These are phyloP conservation scores for Xylaria castorea DNA, from an alignment of 495 filamentous ascomycete genomes.

Conservation along the genomic window DNA sequence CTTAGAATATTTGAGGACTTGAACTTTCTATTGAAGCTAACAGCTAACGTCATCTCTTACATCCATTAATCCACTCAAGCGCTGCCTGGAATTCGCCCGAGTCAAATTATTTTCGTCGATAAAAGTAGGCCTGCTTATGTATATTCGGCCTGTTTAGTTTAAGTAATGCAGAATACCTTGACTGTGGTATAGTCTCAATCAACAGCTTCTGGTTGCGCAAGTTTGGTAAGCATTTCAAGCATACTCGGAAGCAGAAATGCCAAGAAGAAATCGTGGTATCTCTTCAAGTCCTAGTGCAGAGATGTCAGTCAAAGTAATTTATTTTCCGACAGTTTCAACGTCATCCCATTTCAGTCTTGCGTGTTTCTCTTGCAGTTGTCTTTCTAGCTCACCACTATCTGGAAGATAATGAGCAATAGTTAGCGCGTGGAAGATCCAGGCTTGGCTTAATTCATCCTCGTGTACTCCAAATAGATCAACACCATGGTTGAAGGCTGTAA, in stretches of 20 bases:
- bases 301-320: no score
- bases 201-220: not conserved
- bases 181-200: not conserved
- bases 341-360: constrained; percentile 55
- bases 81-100: not conserved
- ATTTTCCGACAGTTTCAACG: not conserved
- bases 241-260: not conserved
- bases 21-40: not conserved
- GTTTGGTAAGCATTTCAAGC: not conserved
- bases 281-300: not conserved
- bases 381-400: constrained; percentile 59
- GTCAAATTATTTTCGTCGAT: not conserved
- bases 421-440: constrained; percentile 73
- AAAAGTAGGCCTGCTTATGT: not conserved
- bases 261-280: not conserved
- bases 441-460: constrained; percentile 62
- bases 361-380: constrained; percentile 61
- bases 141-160: not conserved
- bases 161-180: not conserved
- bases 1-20: not conserved
- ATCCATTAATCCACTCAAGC: not conserved
- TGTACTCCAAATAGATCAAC: constrained; percentile 70
- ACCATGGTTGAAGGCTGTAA: constrained; percentile 75
- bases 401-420: constrained; percentile 62
- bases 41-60: not conserved